phyloP scores from a whole-genome alignment of 2,329 filamentous ascomycete species.

The Huntiella bhutanensis region DNA sequence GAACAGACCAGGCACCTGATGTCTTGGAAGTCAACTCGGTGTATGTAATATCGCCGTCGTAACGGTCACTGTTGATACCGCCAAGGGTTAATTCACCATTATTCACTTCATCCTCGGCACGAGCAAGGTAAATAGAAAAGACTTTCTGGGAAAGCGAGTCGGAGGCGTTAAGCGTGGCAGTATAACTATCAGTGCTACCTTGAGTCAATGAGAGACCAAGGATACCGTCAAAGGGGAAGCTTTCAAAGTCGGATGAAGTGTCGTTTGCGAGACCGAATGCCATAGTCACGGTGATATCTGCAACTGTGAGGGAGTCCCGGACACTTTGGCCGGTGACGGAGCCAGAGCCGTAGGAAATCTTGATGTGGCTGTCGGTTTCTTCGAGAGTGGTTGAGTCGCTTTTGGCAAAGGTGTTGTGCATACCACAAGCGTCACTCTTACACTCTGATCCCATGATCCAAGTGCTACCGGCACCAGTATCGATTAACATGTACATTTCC shows the following conservation, averaged over 20 bases:
- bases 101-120: constrained; percentile 43
- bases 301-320: constrained; percentile 48
- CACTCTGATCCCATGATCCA: constrained; percentile 70
- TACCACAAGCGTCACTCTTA: constrained; percentile 41
- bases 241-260: constrained; percentile 54
- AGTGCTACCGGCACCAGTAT: constrained; percentile 51
- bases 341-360: constrained; percentile 60
- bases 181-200: constrained; percentile 43
- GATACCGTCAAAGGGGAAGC: constrained; percentile 77
- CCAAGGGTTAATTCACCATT: constrained; percentile 68
- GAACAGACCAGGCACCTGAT: constrained; percentile 52
- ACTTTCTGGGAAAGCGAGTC: constrained; percentile 31
- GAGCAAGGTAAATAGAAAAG: constrained; percentile 52
- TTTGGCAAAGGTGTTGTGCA: constrained; percentile 51
- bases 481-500: constrained; percentile 41
- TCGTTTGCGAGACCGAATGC: constrained; percentile 54
- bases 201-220: constrained; percentile 53
- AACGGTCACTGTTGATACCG: constrained; percentile 45
- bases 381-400: constrained; percentile 46
- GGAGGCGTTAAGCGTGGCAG: constrained; percentile 40
- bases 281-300: constrained; percentile 42
- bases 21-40: constrained; percentile 30
- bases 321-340: constrained; percentile 47
- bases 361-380: constrained; percentile 34
- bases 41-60: constrained; percentile 50